Evolutionary conservation across 306 rosid species (phyloP).

Genomic region (Nissolia schottii): DNA sequence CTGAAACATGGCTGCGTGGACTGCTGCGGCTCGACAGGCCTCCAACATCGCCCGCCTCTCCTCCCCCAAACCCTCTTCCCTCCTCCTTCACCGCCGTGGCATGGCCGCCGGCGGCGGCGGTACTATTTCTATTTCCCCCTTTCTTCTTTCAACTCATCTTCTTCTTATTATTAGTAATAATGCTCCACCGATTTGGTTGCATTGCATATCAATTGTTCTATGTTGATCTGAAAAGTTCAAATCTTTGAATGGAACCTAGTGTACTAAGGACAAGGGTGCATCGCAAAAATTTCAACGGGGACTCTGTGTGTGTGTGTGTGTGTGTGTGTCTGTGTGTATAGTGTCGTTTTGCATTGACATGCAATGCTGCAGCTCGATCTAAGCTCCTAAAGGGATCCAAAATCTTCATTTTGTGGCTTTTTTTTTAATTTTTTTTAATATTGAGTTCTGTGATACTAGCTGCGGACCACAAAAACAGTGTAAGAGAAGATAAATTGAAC

Average conservation of each 20-base stretch:
- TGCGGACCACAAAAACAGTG: too few species aligned
- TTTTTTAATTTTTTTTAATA: neutral
- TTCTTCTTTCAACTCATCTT: neutral
- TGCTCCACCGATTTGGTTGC: too few species aligned
- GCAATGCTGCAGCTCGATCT: neutral
- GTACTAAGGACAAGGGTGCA: too few species aligned
- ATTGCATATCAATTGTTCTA: neutral
- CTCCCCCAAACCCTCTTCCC: slow-evolving; percentile 28
- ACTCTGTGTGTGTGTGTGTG: too few species aligned
- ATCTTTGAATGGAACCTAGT: neutral
- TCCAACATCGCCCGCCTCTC: slow-evolving; percentile 31
- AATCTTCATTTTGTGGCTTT: neutral
- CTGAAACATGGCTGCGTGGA: slow-evolving; percentile 52
- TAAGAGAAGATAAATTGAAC: neutral
- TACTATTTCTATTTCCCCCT: neutral
- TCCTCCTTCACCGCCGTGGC: slow-evolving; percentile 48
- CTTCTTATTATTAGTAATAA: too few species aligned
- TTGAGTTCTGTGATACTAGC: neutral
- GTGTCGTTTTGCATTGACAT: neutral
- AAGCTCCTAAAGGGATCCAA: neutral
- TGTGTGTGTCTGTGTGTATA: too few species aligned
- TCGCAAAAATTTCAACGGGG: too few species aligned
- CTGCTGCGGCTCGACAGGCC: slow-evolving; percentile 37
- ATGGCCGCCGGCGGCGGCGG: slow-evolving; percentile 44
- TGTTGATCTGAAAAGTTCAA: neutral